Evolutionary conservation across 805 yeast species (phyloP).

Genomic region (Isabelozyma gotoi): DNA sequence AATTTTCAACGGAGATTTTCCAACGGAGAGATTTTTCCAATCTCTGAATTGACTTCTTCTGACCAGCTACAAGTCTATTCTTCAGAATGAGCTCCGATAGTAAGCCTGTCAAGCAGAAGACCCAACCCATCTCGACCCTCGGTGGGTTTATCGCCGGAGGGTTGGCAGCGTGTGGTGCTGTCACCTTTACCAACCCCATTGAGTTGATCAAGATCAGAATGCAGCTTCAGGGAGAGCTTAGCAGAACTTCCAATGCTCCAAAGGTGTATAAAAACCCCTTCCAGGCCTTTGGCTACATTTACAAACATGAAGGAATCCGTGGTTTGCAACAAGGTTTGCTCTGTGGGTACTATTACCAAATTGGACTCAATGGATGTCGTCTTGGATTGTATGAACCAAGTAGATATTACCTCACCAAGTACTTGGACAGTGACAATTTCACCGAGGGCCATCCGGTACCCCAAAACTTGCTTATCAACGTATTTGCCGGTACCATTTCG

Average conservation of each 20-base stretch:
- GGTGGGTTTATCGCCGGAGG: conserved; percentile 93
- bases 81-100: background rate
- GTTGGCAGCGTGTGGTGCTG: conserved; percentile 96
- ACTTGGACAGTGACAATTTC: conserved; percentile 51
- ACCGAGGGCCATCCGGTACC: conserved; percentile 38
- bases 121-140: conserved; percentile 59
- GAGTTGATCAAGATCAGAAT: conserved; percentile 93
- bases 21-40: background rate
- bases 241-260: conserved; percentile 50
- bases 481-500: conserved; percentile 75
- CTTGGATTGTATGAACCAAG: conserved; percentile 92
- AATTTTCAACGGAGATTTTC: background rate
- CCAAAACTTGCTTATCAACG: conserved; percentile 55
- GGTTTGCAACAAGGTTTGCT: conserved; percentile 89
- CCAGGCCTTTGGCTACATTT: conserved; percentile 77
- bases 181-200: conserved; percentile 93
- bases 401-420: conserved; percentile 56
- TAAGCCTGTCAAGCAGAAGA: conserved; percentile 26
- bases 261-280: conserved; percentile 73
- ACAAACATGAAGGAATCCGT: conserved; percentile 76
- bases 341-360: conserved; percentile 88
- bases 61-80: background rate
- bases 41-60: background rate
- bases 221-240: conserved; percentile 94
- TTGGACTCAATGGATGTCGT: conserved; percentile 91